Evolutionary conservation across 176 grass and related monocot genomes (phyloP).

Genomic region (Hsuehochloa calcarea): DNA sequence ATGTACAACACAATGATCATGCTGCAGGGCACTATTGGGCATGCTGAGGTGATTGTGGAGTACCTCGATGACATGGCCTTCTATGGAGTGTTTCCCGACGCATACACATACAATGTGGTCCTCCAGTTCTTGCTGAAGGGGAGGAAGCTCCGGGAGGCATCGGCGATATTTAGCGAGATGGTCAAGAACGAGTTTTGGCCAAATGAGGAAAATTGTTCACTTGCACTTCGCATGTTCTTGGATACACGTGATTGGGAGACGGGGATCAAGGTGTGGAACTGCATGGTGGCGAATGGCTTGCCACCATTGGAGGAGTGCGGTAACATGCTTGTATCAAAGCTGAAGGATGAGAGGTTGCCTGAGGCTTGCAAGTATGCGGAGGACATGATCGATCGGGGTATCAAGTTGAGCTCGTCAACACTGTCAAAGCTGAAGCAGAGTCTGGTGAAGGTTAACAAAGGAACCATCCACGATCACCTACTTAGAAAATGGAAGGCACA

Average conservation of each 20-base stretch:
- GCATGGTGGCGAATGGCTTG: slow-evolving; percentile 63
- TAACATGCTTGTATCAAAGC: slow-evolving; percentile 63
- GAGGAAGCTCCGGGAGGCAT: slow-evolving; percentile 53
- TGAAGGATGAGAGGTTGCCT: slow-evolving; percentile 58
- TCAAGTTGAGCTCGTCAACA: slow-evolving; percentile 69
- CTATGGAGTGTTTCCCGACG: slow-evolving; percentile 65
- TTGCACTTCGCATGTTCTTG: slow-evolving; percentile 52
- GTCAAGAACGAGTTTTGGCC: slow-evolving; percentile 71
- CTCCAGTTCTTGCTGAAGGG: slow-evolving; percentile 58
- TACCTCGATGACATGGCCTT: slow-evolving; percentile 73
- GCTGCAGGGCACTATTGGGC: slow-evolving; percentile 45
- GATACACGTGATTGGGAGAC: slow-evolving; percentile 54
- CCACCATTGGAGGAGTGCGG: slow-evolving; percentile 65
- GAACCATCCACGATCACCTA: slow-evolving; percentile 57
- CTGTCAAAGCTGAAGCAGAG: slow-evolving; percentile 69
- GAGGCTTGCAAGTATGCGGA: slow-evolving; percentile 96
- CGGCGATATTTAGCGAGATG: slow-evolving; percentile 79
- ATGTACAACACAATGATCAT: slow-evolving; percentile 76
- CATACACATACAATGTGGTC: slow-evolving; percentile 52
- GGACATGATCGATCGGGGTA: slow-evolving; percentile 78
- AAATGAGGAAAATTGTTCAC: slow-evolving; percentile 42
- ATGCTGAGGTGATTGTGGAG: slow-evolving; percentile 24
- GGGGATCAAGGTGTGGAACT: slow-evolving; percentile 66
- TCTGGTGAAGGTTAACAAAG: slow-evolving; percentile 59
- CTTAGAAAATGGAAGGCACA: slow-evolving; percentile 74